A percentile compares a stretch with the other conserved stretches of the same genome.
phyloP scores from a whole-genome alignment of 2,329 filamentous ascomycete genomes.

The Diplodia scrobiculata region DNA sequence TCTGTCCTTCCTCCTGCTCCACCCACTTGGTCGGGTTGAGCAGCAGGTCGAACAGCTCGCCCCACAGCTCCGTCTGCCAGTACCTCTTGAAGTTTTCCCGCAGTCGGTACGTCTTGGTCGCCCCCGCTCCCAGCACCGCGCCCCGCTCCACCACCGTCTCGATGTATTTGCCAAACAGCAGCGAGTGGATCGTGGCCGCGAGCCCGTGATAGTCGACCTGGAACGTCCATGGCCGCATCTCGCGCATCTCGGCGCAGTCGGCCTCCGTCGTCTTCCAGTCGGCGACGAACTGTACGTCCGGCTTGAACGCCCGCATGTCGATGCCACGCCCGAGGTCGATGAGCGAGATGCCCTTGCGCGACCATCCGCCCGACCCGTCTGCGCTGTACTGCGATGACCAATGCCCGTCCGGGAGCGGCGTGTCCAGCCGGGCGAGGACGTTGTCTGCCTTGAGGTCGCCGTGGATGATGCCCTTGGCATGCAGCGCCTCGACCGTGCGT shows the following conservation, averaged over 20 bases:
- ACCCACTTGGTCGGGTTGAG: conserved; percentile 67
- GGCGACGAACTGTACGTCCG: conserved; percentile 82
- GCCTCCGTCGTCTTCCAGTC: conserved; percentile 89
- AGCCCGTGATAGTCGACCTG: conserved; percentile 96
- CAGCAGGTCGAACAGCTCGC: conserved; percentile 76
- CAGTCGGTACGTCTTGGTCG: conserved; percentile 72
- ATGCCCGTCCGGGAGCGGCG: neutral
- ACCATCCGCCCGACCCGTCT: conserved; percentile 77
- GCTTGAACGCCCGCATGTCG: conserved; percentile 82
- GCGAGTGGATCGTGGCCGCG: conserved; percentile 80
- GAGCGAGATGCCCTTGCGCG: conserved; percentile 73
- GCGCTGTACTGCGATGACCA: conserved; percentile 69
- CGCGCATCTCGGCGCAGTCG: conserved; percentile 94
- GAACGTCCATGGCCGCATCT: conserved; percentile 92
- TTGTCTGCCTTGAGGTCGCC: conserved; percentile 97
- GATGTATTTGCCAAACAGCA: conserved; percentile 94
- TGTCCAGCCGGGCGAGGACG: conserved; percentile 80
- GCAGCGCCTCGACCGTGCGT: conserved; percentile 84
- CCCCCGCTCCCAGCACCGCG: conserved; percentile 56
- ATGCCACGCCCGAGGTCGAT: conserved; percentile 96
- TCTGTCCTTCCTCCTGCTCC: conserved; percentile 65
- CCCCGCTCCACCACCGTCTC: conserved; percentile 63
- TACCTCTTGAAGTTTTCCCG: conserved; percentile 87
- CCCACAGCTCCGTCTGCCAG: conserved; percentile 94
- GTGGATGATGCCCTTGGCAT: conserved; percentile 77